Evolutionary conservation across 2,329 filamentous ascomycete species (phyloP).

Genomic region (Fusarium robinianum): DNA sequence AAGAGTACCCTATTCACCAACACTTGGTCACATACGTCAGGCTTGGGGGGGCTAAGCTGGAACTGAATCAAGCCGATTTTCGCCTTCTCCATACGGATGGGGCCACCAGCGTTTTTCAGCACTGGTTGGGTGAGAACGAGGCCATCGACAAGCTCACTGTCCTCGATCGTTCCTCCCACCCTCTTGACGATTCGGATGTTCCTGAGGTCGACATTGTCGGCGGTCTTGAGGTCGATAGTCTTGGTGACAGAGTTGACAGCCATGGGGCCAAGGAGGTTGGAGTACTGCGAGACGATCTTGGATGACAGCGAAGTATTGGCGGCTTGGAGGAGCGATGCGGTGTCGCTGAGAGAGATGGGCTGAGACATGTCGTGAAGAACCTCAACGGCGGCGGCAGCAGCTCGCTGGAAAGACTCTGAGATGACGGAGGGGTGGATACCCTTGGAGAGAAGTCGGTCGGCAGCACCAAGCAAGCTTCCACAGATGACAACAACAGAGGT

Average conservation of each 20-base stretch:
- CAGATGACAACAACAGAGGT: constrained; percentile 98
- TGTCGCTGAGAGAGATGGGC: constrained; percentile 87
- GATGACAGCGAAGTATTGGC: constrained; percentile 96
- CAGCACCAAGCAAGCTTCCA: constrained; percentile 90
- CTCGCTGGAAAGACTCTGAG: constrained; percentile 95
- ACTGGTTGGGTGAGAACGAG: constrained; percentile 90
- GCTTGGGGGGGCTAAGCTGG: constrained; percentile 96
- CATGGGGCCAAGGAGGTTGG: constrained; percentile 93
- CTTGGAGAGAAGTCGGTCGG: constrained; percentile 87
- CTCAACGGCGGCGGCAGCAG: constrained; percentile 84
- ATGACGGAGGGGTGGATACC: constrained; percentile 98
- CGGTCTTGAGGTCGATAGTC: constrained; percentile 93
- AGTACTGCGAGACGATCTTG: constrained; percentile 98
- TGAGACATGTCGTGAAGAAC: constrained; percentile 95
- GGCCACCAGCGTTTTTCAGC: constrained; percentile 90
- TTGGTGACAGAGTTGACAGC: constrained; percentile 95
- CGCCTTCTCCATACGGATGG: constrained; percentile 94
- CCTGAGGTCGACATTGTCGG: constrained; percentile 93
- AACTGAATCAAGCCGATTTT: constrained; percentile 97
- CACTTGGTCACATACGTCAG: constrained; percentile 68
- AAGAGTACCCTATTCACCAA: neutral
- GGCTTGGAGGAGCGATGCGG: constrained; percentile 88
- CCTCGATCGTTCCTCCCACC: constrained; percentile 95
- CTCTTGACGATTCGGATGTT: constrained; percentile 99
- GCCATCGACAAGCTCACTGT: constrained; percentile 95